Evolutionary conservation across 2,329 filamentous ascomycete species (phyloP).

Genomic region (Beauveria brongniartii): DNA sequence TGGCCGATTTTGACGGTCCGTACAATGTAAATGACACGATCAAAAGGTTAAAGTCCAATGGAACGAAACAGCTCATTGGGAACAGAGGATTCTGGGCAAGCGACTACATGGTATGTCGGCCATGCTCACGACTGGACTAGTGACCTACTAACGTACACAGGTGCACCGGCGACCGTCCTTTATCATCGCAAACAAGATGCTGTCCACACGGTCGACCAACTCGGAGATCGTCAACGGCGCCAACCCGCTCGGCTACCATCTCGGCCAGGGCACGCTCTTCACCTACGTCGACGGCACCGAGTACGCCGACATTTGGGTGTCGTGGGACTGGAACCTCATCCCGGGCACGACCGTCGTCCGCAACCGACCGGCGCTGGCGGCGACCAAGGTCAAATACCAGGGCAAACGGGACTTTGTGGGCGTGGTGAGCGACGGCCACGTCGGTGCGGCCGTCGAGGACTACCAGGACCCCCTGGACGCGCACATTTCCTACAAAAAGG

Average conservation of each 20-base stretch:
- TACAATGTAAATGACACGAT: conserved; percentile 14
- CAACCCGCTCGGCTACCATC: conserved; percentile 17
- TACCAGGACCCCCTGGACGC: conserved; percentile 16
- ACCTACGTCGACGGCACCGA: conserved; percentile 18
- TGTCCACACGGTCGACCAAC: conserved; percentile 16
- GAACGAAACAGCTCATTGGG: conserved; percentile 16
- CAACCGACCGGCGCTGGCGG: conserved; percentile 12
- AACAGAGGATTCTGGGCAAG: conserved; percentile 19
- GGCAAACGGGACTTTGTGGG: conserved; percentile 18
- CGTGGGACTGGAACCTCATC: conserved; percentile 19
- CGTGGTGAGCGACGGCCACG: conserved; percentile 17
- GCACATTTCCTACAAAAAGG: conserved; percentile 17
- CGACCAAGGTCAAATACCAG: conserved; percentile 2
- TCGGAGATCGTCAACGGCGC: conserved; percentile 18
- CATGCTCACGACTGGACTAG: too few relatives aligned
- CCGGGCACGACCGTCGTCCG: conserved; percentile 17
- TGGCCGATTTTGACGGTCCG: conserved; percentile 14
- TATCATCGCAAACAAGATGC: conserved; percentile 16
- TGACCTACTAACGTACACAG: background rate
- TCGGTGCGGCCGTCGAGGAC: conserved; percentile 15
- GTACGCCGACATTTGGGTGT: conserved; percentile 18
- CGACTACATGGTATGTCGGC: conserved; percentile 18
- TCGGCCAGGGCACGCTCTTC: conserved; percentile 19
- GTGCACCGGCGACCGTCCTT: conserved; percentile 15
- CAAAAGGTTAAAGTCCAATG: conserved; percentile 15